Evolutionary conservation across 2,329 filamentous ascomycete genomes (phyloP).

Genomic region (Trichoderma koningiopsis): DNA sequence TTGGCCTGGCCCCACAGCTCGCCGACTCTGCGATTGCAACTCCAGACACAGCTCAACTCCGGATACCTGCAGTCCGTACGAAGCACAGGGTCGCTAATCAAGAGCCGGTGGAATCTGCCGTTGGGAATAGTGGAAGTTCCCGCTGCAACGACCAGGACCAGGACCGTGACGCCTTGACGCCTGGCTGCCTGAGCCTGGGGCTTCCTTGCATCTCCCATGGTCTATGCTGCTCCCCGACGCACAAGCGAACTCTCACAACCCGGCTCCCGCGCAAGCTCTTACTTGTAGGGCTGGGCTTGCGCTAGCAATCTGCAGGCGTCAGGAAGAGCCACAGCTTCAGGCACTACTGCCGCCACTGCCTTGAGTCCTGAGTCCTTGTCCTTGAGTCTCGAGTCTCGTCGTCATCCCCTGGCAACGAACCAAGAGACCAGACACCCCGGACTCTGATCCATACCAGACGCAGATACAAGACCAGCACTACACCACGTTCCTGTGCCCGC

Average conservation of each 20-base stretch:
- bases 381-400: neutral
- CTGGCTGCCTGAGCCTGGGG: neutral
- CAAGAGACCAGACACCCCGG: neutral
- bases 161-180: neutral
- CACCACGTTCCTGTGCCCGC: neutral
- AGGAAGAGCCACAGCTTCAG: neutral
- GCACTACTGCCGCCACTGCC: neutral
- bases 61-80: neutral
- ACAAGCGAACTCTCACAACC: neutral
- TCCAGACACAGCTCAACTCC: neutral
- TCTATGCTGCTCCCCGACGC: neutral
- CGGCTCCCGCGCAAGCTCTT: neutral
- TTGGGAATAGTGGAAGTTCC: neutral
- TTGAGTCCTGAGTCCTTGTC: neutral
- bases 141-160: neutral
- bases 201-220: neutral
- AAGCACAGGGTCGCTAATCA: neutral
- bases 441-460: neutral
- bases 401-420: neutral
- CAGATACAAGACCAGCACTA: neutral
- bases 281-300: conserved; percentile 1
- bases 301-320: neutral
- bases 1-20: neutral
- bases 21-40: neutral
- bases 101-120: neutral